A percentile compares a stretch with the other conserved stretches of the same genome.
phyloP scores from a whole-genome alignment of 1,284 basidiomycete species.

The Tilletia horrida region DNA sequence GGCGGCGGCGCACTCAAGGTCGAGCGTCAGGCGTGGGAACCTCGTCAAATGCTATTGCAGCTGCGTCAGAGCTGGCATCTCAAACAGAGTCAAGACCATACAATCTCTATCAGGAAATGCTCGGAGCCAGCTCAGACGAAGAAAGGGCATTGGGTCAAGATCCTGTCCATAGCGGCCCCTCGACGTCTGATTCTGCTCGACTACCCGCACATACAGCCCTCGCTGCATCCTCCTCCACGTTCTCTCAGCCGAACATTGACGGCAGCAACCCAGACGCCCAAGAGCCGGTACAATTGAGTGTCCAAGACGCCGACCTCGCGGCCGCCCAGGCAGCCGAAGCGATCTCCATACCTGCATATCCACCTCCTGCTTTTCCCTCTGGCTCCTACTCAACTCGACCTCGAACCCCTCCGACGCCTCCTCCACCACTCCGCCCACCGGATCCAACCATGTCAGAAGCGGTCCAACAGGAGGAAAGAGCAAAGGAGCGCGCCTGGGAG shows the following conservation, averaged over 20 bases:
- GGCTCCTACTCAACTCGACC: conserved; percentile 9
- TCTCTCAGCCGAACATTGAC: background rate
- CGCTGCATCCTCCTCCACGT: too few species aligned
- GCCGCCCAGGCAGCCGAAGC: background rate
- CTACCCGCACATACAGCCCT: background rate
- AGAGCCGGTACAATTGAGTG: background rate
- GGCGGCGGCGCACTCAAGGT: background rate
- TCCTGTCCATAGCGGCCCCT: background rate
- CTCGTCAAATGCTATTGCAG: background rate
- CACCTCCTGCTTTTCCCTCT: conserved; percentile 4
- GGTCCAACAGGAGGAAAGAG: conserved; percentile 8
- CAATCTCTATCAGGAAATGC: conserved; percentile 13
- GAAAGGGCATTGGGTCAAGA: background rate
- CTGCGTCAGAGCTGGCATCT: conserved; percentile 6
- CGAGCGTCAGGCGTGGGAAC: background rate
- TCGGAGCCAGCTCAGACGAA: conserved; percentile 8
- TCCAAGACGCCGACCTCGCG: background rate
- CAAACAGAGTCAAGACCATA: conserved; percentile 11
- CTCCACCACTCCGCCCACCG: conserved; percentile 1
- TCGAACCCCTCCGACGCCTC: conserved; percentile 10
- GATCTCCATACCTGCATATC: background rate
- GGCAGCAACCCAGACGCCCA: background rate
- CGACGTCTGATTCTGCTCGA: background rate
- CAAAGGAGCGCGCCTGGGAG: conserved; percentile 4
- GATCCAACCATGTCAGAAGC: conserved; percentile 5